A percentile compares a stretch with the other conserved stretches of the same genome.
These are phyloP conservation scores for Podosphaera leucotricha DNA, from an alignment of 2,329 filamentous ascomycete species.

Conservation along the genomic window DNA sequence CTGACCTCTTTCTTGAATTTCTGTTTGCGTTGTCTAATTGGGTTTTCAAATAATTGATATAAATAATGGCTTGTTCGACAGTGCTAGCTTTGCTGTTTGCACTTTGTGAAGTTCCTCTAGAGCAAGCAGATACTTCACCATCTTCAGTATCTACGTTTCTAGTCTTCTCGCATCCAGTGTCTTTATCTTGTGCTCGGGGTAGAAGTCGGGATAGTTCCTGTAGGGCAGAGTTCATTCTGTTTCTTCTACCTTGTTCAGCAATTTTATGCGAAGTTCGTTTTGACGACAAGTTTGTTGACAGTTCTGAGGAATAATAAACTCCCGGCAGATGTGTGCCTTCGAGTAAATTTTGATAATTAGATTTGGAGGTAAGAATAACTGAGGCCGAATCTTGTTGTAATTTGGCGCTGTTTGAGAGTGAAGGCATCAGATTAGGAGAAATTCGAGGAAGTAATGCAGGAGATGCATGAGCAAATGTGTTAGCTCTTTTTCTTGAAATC, in stretches of 20 bases:
- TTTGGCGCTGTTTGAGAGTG: slow-evolving; percentile 41
- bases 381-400: slow-evolving; percentile 36
- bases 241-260: slow-evolving; percentile 82
- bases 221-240: slow-evolving; percentile 82
- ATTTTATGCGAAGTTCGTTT: slow-evolving; percentile 97
- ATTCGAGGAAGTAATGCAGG: slow-evolving; percentile 74
- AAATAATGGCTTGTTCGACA: slow-evolving; percentile 90
- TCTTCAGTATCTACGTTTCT: slow-evolving; percentile 21
- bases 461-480: slow-evolving; percentile 54
- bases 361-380: slow-evolving; percentile 75
- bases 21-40: slow-evolving; percentile 43
- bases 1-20: slow-evolving; percentile 35
- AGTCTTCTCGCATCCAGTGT: slow-evolving; percentile 16
- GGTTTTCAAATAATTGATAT: slow-evolving; percentile 65
- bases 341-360: slow-evolving; percentile 92
- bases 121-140: slow-evolving; percentile 23
- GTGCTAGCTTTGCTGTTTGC: slow-evolving; percentile 86
- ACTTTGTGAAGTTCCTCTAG: slow-evolving; percentile 22
- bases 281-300: slow-evolving; percentile 83
- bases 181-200: slow-evolving; percentile 29
- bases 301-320: slow-evolving; percentile 68
- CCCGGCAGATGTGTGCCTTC: slow-evolving; percentile 82
- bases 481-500: slow-evolving; percentile 43
- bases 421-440: slow-evolving; percentile 80
- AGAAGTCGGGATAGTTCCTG: slow-evolving; percentile 76